phyloP scores from a whole-genome alignment of 768 basidiomycete genomes.

The Mycena vitilis region DNA sequence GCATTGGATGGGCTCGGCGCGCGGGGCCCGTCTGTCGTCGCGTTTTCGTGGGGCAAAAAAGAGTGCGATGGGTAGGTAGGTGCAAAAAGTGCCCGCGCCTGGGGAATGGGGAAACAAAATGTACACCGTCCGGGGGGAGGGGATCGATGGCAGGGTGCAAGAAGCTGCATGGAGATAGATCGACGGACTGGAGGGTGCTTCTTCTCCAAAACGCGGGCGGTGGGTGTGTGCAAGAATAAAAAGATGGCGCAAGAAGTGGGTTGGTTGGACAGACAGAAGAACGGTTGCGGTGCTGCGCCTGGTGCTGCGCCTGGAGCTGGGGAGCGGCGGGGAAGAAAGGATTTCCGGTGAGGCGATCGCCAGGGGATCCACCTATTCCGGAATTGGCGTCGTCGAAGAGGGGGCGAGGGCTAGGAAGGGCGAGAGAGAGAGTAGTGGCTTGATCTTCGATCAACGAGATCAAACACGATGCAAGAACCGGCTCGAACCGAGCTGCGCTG shows the following conservation, averaged over 20 bases:
- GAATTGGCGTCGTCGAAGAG: slow-evolving; percentile 17
- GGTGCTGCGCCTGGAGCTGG: background rate
- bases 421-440: background rate
- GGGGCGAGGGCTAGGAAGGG: too few relatives aligned
- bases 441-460: slow-evolving; percentile 39
- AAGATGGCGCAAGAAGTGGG: slow-evolving; percentile 19
- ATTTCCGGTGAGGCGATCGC: slow-evolving; percentile 20
- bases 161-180: slow-evolving; percentile 23
- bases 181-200: slow-evolving; percentile 5
- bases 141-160: slow-evolving; percentile 9
- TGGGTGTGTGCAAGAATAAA: slow-evolving; percentile 25
- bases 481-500: slow-evolving; percentile 14
- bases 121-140: background rate
- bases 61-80: background rate
- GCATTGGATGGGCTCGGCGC: background rate
- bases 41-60: slow-evolving; percentile 29
- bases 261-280: background rate
- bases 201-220: slow-evolving; percentile 16
- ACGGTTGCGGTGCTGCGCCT: background rate
- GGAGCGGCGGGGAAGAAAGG: slow-evolving; percentile 19
- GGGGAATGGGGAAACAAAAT: background rate
- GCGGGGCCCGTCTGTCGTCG: slow-evolving; percentile 21
- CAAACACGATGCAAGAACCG: slow-evolving; percentile 36
- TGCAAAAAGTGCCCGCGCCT: slow-evolving; percentile 1
- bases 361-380: slow-evolving; percentile 31